Evolutionary conservation across 2,329 filamentous ascomycete species (phyloP).

Genomic region (Fusarium annulatum): DNA sequence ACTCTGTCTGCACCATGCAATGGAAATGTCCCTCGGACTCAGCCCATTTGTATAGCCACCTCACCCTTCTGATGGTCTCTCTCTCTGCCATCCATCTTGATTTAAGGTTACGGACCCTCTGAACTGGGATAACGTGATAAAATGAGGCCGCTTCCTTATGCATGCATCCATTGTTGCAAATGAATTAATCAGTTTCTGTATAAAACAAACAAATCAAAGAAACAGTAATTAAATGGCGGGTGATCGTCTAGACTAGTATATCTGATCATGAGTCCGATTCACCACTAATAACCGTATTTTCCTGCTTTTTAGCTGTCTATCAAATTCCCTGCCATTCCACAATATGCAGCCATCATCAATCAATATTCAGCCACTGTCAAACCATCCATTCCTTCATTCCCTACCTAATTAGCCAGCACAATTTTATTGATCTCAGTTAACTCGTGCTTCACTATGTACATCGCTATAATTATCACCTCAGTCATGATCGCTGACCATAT

Average conservation of each 20-base stretch:
- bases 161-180: neutral
- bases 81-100: slow-evolving; percentile 9
- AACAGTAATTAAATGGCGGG: neutral
- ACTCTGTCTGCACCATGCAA: slow-evolving; percentile 2
- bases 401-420: neutral
- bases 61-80: neutral
- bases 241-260: neutral
- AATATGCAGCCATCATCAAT: slow-evolving; percentile 16
- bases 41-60: slow-evolving; percentile 34
- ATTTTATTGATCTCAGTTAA: neutral
- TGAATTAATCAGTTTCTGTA: neutral
- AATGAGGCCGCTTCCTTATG: slow-evolving; percentile 6
- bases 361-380: slow-evolving; percentile 23
- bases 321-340: slow-evolving; percentile 11
- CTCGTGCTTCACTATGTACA: slow-evolving; percentile 5
- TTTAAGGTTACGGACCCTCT: slow-evolving; percentile 2
- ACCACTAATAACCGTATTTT: neutral
- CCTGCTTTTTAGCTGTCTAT: neutral
- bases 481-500: neutral
- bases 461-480: slow-evolving; percentile 1
- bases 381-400: neutral
- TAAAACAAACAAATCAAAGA: neutral
- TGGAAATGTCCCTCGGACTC: slow-evolving; percentile 25
- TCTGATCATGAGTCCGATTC: neutral
- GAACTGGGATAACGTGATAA: neutral